Evolutionary conservation across 441 rosid species (phyloP).

Genomic region (Erodium texanum): DNA sequence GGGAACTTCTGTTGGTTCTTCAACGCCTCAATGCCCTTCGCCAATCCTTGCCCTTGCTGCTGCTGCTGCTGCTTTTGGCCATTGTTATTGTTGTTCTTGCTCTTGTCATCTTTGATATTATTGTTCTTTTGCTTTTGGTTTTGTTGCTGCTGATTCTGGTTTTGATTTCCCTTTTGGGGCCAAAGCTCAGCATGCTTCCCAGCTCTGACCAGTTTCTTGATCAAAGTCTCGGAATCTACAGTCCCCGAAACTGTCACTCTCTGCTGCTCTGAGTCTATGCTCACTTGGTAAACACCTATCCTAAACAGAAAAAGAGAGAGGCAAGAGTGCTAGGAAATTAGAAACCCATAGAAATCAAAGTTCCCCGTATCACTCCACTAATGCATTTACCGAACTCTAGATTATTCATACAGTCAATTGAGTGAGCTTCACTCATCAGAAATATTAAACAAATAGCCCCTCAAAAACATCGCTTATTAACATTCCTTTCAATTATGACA

Average conservation of each 20-base stretch:
- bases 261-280: constrained; percentile 63
- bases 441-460: background rate
- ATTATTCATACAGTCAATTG: background rate
- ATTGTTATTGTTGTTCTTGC: constrained; percentile 12
- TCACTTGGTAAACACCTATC: constrained; percentile 67
- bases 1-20: constrained; percentile 42
- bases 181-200: constrained; percentile 81
- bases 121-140: constrained; percentile 22
- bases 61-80: constrained; percentile 26
- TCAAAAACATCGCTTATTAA: background rate
- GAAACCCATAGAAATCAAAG: background rate
- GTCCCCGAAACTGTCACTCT: constrained; percentile 68
- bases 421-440: background rate
- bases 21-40: constrained; percentile 34
- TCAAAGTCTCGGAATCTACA: constrained; percentile 56
- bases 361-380: too few species aligned
- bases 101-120: constrained; percentile 31
- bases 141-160: constrained; percentile 24
- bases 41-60: constrained; percentile 22
- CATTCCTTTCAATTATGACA: background rate
- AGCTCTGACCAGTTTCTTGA: constrained; percentile 62
- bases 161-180: constrained; percentile 36
- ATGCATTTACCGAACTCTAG: too few species aligned
- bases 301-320: background rate
- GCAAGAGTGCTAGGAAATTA: background rate